Evolutionary conservation across 306 rosid species (phyloP).

Genomic region (Quercus gilva): DNA sequence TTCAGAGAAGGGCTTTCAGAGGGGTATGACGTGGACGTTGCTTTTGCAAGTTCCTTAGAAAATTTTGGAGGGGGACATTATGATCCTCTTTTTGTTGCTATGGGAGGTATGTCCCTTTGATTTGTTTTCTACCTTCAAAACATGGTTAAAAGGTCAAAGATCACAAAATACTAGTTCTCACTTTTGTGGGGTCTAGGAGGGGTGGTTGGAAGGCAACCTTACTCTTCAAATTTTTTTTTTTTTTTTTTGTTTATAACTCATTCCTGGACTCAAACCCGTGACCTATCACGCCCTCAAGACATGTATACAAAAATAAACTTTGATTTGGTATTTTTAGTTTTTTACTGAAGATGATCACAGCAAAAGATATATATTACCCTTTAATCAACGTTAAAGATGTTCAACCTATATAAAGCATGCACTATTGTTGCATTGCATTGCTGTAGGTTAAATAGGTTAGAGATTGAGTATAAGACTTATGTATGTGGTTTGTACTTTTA

Average conservation of each 20-base stretch:
- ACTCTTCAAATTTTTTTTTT: too few relatives aligned
- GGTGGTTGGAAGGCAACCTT: too few relatives aligned
- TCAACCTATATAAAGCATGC: not conserved
- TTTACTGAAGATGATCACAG: slow-evolving; percentile 4
- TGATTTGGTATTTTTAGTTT: slow-evolving; percentile 2
- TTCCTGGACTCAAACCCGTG: too few relatives aligned
- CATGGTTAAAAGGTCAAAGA: not conserved
- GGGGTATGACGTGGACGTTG: slow-evolving; percentile 79
- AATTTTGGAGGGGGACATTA: slow-evolving; percentile 83
- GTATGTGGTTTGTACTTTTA: slow-evolving; percentile 3
- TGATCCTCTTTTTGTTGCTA: slow-evolving; percentile 87
- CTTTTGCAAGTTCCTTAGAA: slow-evolving; percentile 87
- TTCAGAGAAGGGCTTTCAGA: slow-evolving; percentile 94
- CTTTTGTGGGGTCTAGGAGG: too few relatives aligned
- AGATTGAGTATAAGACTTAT: not conserved
- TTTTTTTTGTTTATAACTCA: too few relatives aligned
- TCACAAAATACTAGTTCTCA: too few relatives aligned
- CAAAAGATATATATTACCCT: slow-evolving; percentile 12
- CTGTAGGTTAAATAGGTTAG: not conserved
- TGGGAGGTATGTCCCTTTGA: slow-evolving; percentile 68
- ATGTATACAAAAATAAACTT: slow-evolving; percentile 5
- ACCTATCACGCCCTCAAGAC: not conserved
- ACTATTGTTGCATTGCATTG: not conserved
- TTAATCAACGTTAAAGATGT: slow-evolving; percentile 12
- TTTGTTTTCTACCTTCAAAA: not conserved